Evolutionary conservation across 306 rosid genomes (phyloP), one percentile per base, ranked within the genome.

Genomic region (Sechiopsis laciniata): DNA sequence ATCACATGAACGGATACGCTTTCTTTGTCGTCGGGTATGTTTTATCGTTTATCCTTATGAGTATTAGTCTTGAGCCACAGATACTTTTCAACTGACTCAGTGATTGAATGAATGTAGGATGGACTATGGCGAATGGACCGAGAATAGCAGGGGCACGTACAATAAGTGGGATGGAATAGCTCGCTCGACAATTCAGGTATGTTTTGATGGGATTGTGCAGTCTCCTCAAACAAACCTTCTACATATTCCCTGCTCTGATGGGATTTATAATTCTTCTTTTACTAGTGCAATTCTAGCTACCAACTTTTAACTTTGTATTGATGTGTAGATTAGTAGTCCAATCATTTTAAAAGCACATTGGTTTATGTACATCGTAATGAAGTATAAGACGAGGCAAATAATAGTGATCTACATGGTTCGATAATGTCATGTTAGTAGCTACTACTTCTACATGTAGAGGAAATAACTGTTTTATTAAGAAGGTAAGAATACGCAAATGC

Each of bases 101-200:
- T 51, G 76, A 80, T 80, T 62, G 62, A 67, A 55, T 76, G 76
- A 57, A 57, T 81, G 77, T 84, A 93, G 98, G 85, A 93, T 93
- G 98, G 98, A 93, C 82, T 93, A 78, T 21, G 98, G 97, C 32
- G 98, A 93, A 61, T 93, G 98, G 98, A 78, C 94, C 9, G 90
- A 93, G 55, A 90, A 90, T 77, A 93, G 98, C 85, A 83, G 97
- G 76, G 98, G 98, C 55, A 93, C 98, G 15, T 93, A 93, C 71
- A 93, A 93, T 62, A 93, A 93, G 78, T 93, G 98, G 98, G 98
- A 93, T 74, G 98, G 98, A 86, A 93, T 93, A 73, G 98, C 98
- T 81, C 90, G 97, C 56, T 12, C 82, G 16, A 88, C 98, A 58
- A 63, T 85, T 17, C 98, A 93, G 98, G 98, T 90, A 83, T 13